Conservation (phyloP, 345 rosid species). For the Rhodomyrtus tomentosa region DNA sequence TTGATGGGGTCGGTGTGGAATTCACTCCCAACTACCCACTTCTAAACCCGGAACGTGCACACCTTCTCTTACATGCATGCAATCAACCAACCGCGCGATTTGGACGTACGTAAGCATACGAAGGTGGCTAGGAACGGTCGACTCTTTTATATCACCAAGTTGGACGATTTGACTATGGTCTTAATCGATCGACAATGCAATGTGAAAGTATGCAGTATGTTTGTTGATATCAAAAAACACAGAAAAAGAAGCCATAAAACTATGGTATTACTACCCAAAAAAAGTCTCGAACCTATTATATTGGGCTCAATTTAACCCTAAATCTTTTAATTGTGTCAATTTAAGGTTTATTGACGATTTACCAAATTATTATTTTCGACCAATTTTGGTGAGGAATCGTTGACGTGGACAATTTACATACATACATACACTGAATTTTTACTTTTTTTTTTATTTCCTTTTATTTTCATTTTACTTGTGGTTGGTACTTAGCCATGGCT, state of each 20-base stretch:
- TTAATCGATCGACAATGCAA: background rate
- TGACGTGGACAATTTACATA: background rate
- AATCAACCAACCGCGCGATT: background rate
- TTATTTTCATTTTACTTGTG: background rate
- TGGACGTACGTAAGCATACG: background rate
- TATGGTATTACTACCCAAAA: background rate
- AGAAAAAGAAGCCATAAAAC: background rate
- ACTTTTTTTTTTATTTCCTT: too few species aligned
- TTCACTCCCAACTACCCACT: background rate
- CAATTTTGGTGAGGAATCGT: background rate
- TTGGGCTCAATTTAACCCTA: rapidly evolving
- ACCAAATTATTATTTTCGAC: rapidly evolving
- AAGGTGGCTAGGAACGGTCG: background rate
- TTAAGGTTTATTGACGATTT: too few species aligned
- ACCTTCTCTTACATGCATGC: background rate
- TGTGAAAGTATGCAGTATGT: background rate
- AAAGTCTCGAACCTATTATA: too few species aligned
- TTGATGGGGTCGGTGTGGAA: background rate
- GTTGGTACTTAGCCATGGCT: background rate
- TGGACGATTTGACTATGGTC: background rate
- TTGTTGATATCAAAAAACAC: background rate
- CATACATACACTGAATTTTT: background rate
- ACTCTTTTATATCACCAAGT: background rate
- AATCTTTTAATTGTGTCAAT: too few species aligned
- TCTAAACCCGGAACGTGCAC: background rate